Percentiles rank a stretch among this genome's conserved stretches.
Evolutionary conservation across 176 grass and related monocot species (phyloP).

Genomic region (Zoysia japonica): DNA sequence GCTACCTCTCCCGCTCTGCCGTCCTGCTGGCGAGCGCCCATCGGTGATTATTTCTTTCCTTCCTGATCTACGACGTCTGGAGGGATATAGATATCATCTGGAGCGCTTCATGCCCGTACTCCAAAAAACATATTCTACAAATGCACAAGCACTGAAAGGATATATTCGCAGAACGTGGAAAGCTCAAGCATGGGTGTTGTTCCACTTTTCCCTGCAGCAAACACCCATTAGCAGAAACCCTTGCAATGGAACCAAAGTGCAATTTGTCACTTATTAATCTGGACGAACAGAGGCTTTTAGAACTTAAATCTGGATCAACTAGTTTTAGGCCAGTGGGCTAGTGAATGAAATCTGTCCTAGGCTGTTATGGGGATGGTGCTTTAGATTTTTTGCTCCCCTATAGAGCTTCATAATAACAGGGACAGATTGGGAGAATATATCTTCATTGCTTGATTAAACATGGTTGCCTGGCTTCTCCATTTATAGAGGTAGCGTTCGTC

Average conservation of each 20-base stretch:
- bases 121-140: background rate
- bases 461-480: no score
- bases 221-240: background rate
- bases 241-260: background rate
- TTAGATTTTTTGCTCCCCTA: no score
- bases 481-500: no score
- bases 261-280: background rate
- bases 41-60: background rate
- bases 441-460: no score
- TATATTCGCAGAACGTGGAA: no score
- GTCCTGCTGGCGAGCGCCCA: conserved; percentile 60
- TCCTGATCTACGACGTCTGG: background rate
- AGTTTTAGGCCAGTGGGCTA: background rate
- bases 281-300: background rate
- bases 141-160: no score
- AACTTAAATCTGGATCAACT: no score
- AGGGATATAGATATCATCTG: conserved; percentile 14
- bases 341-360: background rate
- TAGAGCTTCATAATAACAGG: no score
- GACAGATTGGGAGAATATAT: no score
- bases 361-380: no score
- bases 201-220: background rate
- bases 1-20: conserved; percentile 80
- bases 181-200: background rate
- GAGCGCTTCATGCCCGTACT: background rate